Evolutionary conservation across 345 rosid genomes (phyloP).

Genomic region (Hevea brasiliensis): DNA sequence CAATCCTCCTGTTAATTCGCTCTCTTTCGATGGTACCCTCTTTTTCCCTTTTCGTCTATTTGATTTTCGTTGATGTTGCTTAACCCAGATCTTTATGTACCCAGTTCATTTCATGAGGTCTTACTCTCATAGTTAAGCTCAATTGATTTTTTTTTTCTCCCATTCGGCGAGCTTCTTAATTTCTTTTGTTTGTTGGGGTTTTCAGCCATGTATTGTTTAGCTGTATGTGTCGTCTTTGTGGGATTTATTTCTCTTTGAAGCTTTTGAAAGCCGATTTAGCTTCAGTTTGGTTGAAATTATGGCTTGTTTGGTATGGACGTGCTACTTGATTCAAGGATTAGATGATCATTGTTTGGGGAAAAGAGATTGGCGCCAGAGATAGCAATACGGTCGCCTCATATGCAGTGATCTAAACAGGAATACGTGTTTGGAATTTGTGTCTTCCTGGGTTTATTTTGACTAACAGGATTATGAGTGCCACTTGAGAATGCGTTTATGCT

Average conservation of each 20-base stretch:
- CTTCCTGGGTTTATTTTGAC: not conserved
- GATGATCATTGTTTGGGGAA: not conserved
- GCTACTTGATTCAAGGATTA: not conserved
- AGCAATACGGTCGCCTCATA: too few relatives aligned
- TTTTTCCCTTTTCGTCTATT: not conserved
- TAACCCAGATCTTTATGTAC: not conserved
- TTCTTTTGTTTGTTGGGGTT: not conserved
- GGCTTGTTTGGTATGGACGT: not conserved
- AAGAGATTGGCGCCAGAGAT: not conserved
- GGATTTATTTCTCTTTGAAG: not conserved
- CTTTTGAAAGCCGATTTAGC: not conserved
- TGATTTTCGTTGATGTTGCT: not conserved
- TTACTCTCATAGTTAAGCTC: not conserved
- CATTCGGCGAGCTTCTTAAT: not conserved
- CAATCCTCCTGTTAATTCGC: slow-evolving; percentile 92
- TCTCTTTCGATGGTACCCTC: slow-evolving; percentile 65
- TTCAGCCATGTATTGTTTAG: not conserved
- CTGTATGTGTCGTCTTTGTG: not conserved
- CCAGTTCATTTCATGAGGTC: not conserved
- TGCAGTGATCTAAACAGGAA: not conserved
- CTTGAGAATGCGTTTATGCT: not conserved
- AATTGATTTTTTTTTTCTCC: not conserved
- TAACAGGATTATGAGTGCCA: not conserved
- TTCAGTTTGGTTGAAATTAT: not conserved
- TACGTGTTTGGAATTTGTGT: not conserved